phyloP scores from a whole-genome alignment of 768 basidiomycete genomes.

The Lactifluus pinguis region DNA sequence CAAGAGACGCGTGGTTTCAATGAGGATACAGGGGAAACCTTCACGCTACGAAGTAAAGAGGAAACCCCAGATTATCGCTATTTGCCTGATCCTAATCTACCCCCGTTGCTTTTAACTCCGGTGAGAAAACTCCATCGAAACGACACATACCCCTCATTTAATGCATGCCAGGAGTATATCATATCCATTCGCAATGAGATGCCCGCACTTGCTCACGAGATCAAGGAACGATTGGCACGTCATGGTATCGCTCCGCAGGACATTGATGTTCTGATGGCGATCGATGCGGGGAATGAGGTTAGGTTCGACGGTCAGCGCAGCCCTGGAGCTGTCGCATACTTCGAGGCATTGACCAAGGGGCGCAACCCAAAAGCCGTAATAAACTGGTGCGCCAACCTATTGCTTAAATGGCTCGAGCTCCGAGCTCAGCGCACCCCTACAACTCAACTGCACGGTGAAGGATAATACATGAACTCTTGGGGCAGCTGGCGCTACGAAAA shows the following conservation, averaged over 20 bases:
- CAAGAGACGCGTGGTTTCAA: constrained; percentile 93
- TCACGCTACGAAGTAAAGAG: constrained; percentile 78
- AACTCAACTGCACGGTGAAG: constrained; percentile 31
- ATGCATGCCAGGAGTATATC: constrained; percentile 49
- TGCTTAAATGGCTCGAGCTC: background rate
- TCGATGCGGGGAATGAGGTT: constrained; percentile 60
- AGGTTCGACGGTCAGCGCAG: constrained; percentile 48
- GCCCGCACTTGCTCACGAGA: constrained; percentile 70
- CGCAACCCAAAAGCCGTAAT: constrained; percentile 63
- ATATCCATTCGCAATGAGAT: constrained; percentile 40
- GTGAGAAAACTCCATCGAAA: constrained; percentile 27
- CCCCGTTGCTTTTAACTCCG: constrained; percentile 52
- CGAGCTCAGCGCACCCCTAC: background rate
- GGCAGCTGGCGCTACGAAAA: constrained; percentile 56
- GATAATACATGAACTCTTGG: constrained; percentile 83
- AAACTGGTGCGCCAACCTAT: constrained; percentile 60
- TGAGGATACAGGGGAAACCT: constrained; percentile 73
- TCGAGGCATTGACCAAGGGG: constrained; percentile 55
- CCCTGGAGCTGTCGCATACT: constrained; percentile 62
- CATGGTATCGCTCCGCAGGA: constrained; percentile 55
- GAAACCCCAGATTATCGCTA: constrained; percentile 94
- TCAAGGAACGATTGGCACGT: constrained; percentile 45
- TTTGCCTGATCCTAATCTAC: constrained; percentile 96
- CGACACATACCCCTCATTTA: background rate
- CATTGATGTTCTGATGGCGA: constrained; percentile 61